phyloP scores from a whole-genome alignment of 805 yeast species.

The Yamadazyma olivae region DNA sequence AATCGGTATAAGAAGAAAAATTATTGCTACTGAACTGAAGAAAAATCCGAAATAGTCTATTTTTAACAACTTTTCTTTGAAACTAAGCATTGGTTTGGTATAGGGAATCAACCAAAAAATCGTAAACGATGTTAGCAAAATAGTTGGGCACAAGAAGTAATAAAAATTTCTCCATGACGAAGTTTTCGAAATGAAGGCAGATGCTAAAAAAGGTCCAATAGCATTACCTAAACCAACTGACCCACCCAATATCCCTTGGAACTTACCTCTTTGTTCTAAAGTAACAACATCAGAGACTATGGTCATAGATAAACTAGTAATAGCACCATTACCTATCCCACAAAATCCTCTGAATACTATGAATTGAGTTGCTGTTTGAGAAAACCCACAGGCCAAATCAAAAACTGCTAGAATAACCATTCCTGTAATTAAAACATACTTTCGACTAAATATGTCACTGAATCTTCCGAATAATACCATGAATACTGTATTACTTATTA shows the following conservation, averaged over 20 bases:
- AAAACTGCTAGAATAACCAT: slow-evolving; percentile 36
- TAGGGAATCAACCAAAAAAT: slow-evolving; percentile 9
- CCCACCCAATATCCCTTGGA: slow-evolving; percentile 52
- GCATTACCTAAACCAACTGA: slow-evolving; percentile 50
- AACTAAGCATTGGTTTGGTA: slow-evolving; percentile 19
- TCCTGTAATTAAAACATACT: slow-evolving; percentile 39
- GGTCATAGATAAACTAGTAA: slow-evolving; percentile 47
- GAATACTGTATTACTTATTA: slow-evolving; percentile 63
- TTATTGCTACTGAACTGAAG: slow-evolving; percentile 44
- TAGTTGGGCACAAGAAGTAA: slow-evolving; percentile 13
- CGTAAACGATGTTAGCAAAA: slow-evolving; percentile 22
- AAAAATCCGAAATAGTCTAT: slow-evolving; percentile 55
- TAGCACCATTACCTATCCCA: slow-evolving; percentile 58
- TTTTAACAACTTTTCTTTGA: slow-evolving; percentile 36
- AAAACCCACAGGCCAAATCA: slow-evolving; percentile 49
- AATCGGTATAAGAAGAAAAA: slow-evolving; percentile 52
- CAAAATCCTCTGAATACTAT: slow-evolving; percentile 50
- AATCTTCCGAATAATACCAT: slow-evolving; percentile 71
- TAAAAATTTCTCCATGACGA: slow-evolving; percentile 12
- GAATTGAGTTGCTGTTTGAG: slow-evolving; percentile 42
- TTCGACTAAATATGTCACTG: slow-evolving; percentile 61
- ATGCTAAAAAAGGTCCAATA: slow-evolving; percentile 54
- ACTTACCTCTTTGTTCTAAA: slow-evolving; percentile 50
- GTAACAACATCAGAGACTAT: slow-evolving; percentile 54
- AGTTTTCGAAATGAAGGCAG: slow-evolving; percentile 9